Evolutionary conservation across 2,329 filamentous ascomycete species (phyloP).

Genomic region (Lithohypha guttulata): DNA sequence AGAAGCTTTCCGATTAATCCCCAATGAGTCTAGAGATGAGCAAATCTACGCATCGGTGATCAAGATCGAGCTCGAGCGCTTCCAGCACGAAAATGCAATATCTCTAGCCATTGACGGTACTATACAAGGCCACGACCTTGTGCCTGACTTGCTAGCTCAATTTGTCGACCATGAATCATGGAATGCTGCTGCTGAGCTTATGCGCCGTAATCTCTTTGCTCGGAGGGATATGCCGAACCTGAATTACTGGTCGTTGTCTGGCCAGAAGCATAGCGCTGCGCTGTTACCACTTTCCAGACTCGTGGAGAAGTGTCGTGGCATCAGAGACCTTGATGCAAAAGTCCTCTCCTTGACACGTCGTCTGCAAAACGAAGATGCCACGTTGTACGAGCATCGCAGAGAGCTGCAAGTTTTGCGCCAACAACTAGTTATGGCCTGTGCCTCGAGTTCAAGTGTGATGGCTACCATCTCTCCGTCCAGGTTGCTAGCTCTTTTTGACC

Average conservation of each 20-base stretch:
- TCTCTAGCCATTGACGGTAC: constrained; percentile 34
- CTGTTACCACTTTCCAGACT: not conserved
- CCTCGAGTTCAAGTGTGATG: constrained; percentile 15
- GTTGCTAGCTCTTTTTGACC: constrained; percentile 15
- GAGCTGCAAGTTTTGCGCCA: constrained; percentile 12
- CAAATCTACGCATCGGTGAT: constrained; percentile 35
- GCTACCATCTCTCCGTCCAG: constrained; percentile 13
- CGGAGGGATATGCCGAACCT: not conserved
- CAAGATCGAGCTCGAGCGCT: constrained; percentile 10
- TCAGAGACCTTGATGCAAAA: constrained; percentile 16
- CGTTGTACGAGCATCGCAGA: constrained; percentile 5
- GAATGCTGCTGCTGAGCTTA: constrained; percentile 20
- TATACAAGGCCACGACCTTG: constrained; percentile 22
- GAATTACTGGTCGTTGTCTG: not conserved
- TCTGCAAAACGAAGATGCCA: constrained; percentile 10
- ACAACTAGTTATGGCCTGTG: not conserved
- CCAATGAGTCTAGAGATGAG: constrained; percentile 27
- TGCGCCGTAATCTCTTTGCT: not conserved
- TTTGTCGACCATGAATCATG: constrained; percentile 27
- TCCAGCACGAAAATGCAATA: constrained; percentile 24
- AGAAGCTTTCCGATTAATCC: constrained; percentile 37
- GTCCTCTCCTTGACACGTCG: constrained; percentile 22
- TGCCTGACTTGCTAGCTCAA: constrained; percentile 26
- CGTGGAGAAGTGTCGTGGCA: not conserved
- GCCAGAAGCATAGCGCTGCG: not conserved